Evolutionary conservation across 108 stramenopile species (phyloP).

Genomic region (Skeletonema tropicum): DNA sequence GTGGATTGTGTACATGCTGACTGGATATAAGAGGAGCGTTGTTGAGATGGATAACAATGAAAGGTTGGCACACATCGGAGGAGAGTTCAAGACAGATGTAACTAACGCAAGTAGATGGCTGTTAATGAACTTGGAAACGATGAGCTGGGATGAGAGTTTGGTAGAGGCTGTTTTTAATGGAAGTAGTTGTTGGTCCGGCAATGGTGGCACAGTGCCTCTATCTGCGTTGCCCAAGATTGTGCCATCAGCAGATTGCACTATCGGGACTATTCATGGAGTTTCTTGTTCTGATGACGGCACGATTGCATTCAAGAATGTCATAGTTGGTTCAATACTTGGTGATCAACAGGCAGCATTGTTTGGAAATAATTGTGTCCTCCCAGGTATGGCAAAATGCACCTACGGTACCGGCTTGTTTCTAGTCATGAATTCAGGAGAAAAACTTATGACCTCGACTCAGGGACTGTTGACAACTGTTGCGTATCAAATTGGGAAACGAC

Average conservation of each 20-base stretch:
- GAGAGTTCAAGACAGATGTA: slow-evolving; percentile 91
- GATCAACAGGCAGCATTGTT: slow-evolving; percentile 98
- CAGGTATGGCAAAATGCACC: slow-evolving; percentile 94
- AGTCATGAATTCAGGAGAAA: slow-evolving; percentile 96
- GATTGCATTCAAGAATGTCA: slow-evolving; percentile 65
- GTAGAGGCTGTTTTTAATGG: slow-evolving; percentile 62
- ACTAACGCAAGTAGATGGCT: slow-evolving; percentile 96
- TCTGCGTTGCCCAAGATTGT: slow-evolving; percentile 72
- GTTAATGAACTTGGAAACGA: slow-evolving; percentile 87
- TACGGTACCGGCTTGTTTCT: slow-evolving; percentile 98
- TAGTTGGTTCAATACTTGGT: slow-evolving; percentile 88
- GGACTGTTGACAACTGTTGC: slow-evolving; percentile 97
- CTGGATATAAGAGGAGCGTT: slow-evolving; percentile 55
- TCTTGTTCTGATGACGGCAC: slow-evolving; percentile 18
- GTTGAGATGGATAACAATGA: slow-evolving; percentile 64
- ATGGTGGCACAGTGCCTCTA: slow-evolving; percentile 38
- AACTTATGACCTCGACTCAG: slow-evolving; percentile 64
- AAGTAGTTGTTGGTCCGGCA: slow-evolving; percentile 31
- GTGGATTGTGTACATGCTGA: slow-evolving; percentile 93
- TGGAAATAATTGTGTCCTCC: slow-evolving; percentile 91
- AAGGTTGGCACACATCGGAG: slow-evolving; percentile 66
- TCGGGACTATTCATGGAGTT: slow-evolving; percentile 55
- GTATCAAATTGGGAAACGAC: slow-evolving; percentile 79
- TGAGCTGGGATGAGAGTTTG: slow-evolving; percentile 86
- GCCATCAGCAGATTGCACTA: slow-evolving; percentile 62